phyloP scores from a whole-genome alignment of 768 basidiomycete genomes.

The Pluteus cervinus region DNA sequence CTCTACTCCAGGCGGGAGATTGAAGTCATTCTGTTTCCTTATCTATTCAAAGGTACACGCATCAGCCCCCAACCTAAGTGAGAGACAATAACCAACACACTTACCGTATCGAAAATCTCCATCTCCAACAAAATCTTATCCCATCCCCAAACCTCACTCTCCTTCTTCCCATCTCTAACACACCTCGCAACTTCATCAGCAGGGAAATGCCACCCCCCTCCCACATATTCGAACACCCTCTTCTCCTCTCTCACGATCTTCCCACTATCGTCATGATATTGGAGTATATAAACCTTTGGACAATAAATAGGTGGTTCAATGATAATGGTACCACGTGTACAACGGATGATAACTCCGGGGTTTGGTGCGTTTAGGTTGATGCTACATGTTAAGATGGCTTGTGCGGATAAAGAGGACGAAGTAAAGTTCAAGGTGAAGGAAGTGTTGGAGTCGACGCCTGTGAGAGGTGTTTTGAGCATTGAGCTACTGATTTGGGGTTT shows the following conservation, averaged over 20 bases:
- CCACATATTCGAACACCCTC: conserved; percentile 50
- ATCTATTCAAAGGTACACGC: conserved; percentile 31
- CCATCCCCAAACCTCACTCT: conserved; percentile 72
- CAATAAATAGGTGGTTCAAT: conserved; percentile 63
- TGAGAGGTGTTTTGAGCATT: conserved; percentile 74
- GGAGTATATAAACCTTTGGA: conserved; percentile 60
- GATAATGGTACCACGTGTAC: conserved; percentile 64
- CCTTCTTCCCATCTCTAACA: conserved; percentile 62
- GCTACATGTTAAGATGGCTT: conserved; percentile 68
- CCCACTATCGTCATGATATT: conserved; percentile 46
- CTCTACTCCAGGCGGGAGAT: conserved; percentile 59
- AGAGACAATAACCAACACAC: conserved; percentile 7
- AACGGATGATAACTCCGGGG: conserved; percentile 64
- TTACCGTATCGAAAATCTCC: conserved; percentile 81
- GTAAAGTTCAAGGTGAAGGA: conserved; percentile 69
- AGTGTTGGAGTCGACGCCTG: conserved; percentile 75
- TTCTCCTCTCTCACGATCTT: conserved; percentile 52
- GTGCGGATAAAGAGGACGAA: conserved; percentile 52
- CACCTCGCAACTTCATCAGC: conserved; percentile 86
- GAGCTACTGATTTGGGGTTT: conserved; percentile 56
- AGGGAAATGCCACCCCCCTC: conserved; percentile 78
- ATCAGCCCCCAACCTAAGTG: background rate
- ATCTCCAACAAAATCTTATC: conserved; percentile 78
- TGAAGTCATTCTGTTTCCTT: conserved; percentile 61
- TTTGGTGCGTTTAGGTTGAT: conserved; percentile 43